Base-by-base conservation (phyloP, 306 rosid genomes). In the Lathyrus oleraceus region DNA sequence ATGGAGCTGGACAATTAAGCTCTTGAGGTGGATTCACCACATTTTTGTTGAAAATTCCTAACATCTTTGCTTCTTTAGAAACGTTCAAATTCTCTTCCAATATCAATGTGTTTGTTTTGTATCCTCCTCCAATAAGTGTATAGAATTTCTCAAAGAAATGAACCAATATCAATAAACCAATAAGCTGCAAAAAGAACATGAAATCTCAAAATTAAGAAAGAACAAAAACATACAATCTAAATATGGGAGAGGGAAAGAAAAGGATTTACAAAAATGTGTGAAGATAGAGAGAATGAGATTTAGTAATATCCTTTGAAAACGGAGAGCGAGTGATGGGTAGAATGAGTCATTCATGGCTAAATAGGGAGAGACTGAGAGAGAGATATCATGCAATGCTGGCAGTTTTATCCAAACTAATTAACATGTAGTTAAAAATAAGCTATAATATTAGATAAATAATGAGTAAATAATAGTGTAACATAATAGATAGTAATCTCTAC, bases 1-100 rank as follows among this genome's bases (percentile, higher is more conserved):
- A 21, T 28, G 90, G 53, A 44, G 84, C 93, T 5, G 94, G 90
- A 77, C 98, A 88, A 17, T 87, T 74, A 32, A 94, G 89, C 86
- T 94, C 98, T 83, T 87, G 79, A 0, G 98, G 98, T 66, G 98
- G 90, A 56, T 84, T 80, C 14, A 85, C 95, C 76, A 87, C 74
- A 6, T 69, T 89, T 69, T 85, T 79, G 79, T 83, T 87, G 94
- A 94, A 94, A 79, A 94, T 87, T 1, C 88, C 91, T 74, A 90
- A 84, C 98, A 93, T 93, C 43, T 80, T 83, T 57, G 62, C 52
- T 47, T 68, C 60, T 38, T 0, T 72, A 25, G 42, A 9, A 6
- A n/a, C n/a, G 2, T 42, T 17, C 27, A 15, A 30, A 23, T 61
- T 61, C 39, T 10, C 63, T 65, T 78, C 68, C 2, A 67, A 78